Evolutionary conservation across 305 asterid genomes (phyloP).

Genomic region (Striga hermonthica): DNA sequence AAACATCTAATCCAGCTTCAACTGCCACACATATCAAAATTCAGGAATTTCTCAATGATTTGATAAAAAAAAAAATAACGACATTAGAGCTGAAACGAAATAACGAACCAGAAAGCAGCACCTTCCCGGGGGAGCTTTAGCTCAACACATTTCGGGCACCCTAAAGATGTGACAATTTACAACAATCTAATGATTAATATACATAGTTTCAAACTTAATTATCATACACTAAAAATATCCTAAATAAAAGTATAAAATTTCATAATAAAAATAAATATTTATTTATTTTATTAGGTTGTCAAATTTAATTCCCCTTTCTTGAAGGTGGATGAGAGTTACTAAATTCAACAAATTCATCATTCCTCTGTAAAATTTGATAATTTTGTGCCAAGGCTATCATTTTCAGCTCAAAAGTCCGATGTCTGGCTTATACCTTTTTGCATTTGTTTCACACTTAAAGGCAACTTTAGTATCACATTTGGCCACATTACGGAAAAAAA

Average conservation of each 20-base stretch:
- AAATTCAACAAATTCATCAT: conserved; percentile 26
- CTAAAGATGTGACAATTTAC: no score
- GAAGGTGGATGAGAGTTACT: conserved; percentile 5
- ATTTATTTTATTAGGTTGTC: no score
- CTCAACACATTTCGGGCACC: conserved; percentile 95
- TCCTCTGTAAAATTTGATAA: background rate
- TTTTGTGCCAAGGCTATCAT: conserved; percentile 12
- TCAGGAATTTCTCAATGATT: no score
- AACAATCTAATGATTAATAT: no score
- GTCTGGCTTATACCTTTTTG: no score
- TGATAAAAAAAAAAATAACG: no score
- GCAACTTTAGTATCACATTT: no score
- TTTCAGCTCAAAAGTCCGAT: conserved; percentile 1
- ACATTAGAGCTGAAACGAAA: conserved; percentile 19
- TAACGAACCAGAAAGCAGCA: conserved; percentile 96
- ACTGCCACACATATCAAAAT: background rate
- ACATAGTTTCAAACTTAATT: no score
- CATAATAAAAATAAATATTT: no score
- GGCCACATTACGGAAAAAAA: no score
- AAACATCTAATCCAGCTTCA: conserved; percentile 8
- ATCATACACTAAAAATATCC: no score
- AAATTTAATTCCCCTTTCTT: background rate
- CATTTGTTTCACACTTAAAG: background rate
- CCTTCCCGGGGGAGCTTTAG: conserved; percentile 93
- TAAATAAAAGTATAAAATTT: no score